Base-by-base conservation (phyloP, 129 eudicot species). In the Tagetes patula region DNA sequence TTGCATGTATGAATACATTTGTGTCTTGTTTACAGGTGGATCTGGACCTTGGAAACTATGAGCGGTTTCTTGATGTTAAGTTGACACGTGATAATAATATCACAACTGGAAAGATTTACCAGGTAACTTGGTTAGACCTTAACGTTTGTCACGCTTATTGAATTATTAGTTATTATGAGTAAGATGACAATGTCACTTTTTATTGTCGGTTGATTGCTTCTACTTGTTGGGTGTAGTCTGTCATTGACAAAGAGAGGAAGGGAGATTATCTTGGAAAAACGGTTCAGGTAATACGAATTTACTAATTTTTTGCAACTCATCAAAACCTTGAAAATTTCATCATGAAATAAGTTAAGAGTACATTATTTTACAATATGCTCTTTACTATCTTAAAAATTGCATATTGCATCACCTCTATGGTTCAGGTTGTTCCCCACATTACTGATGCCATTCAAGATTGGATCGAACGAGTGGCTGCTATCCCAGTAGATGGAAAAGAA, bases 31-130 rank as follows among this genome's bases (percentile, higher is more conserved):
- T 79, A 76, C 41, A 94, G 98, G 98, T 90, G 96, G 98, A 94
- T 87, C 81, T 94, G 81, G 98, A 94, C 85, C 98, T 94, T 68
- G 98, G 98, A 48, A 94, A 94, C 83, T 94, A 94, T 78, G 98
- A 94, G 82, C 91, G 98, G 48, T 94, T 94, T 78, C 90, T 94
- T 3, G 96, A 94, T 79, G 83, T 90, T 49, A 90, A 81, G 77
- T 71, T 94, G 85, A 90, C 98, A 0, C 84, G 96, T 11, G 98
- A 94, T 80, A 87, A 94, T 66, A 94, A 94, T 72, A 94, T 94
- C 75, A 94, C 98, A 14, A 94, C 98, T 9, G 98, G 98, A 63
- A 94, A 94, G 81, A 86, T 94, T 69, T 94, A 82, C 84, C 96
- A 94, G 91, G 98, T 76, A 77, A 71, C 74, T 54, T 8, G 27